phyloP scores from a whole-genome alignment of 495 filamentous ascomycete genomes.

The Aeminium ludgeri region DNA sequence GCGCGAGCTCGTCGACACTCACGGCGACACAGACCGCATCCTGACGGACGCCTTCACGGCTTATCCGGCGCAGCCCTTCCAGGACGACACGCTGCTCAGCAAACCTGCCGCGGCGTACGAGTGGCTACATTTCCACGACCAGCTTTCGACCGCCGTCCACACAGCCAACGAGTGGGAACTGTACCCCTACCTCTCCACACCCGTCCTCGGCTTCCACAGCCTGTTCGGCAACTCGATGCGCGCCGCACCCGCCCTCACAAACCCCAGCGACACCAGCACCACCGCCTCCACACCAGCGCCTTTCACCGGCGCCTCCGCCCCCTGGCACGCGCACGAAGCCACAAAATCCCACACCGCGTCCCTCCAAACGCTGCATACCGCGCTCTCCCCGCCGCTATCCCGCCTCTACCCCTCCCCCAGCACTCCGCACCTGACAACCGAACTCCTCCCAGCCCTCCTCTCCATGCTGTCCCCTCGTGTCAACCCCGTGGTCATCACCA shows the following conservation, averaged over 20 bases:
- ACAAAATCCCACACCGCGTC: slow-evolving; percentile 48
- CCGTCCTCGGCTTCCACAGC: slow-evolving; percentile 77
- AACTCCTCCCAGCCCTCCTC: slow-evolving; percentile 68
- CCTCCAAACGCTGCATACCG: slow-evolving; percentile 36
- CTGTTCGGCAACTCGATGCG: slow-evolving; percentile 53
- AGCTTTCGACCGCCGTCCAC: slow-evolving; percentile 56
- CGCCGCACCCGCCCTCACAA: slow-evolving; percentile 3
- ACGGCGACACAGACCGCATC: slow-evolving; percentile 76
- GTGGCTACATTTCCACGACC: slow-evolving; percentile 89
- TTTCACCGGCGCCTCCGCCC: slow-evolving; percentile 60
- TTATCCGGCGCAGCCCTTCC: slow-evolving; percentile 73
- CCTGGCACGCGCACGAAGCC: slow-evolving; percentile 61
- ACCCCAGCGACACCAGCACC: slow-evolving; percentile 22
- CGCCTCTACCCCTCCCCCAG: slow-evolving; percentile 70
- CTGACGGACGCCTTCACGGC: slow-evolving; percentile 65
- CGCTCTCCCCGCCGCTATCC: slow-evolving; percentile 40
- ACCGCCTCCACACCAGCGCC: slow-evolving; percentile 46
- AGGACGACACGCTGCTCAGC: slow-evolving; percentile 78
- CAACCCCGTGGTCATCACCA: slow-evolving; percentile 67
- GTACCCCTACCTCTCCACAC: slow-evolving; percentile 63
- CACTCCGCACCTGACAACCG: slow-evolving; percentile 52
- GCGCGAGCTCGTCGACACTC: slow-evolving; percentile 76
- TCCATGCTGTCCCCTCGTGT: slow-evolving; percentile 74
- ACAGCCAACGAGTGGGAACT: slow-evolving; percentile 77
- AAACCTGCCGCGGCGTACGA: slow-evolving; percentile 80